Conservation (phyloP, 1,284 basidiomycete genomes). For the Pseudozyma pruni region DNA sequence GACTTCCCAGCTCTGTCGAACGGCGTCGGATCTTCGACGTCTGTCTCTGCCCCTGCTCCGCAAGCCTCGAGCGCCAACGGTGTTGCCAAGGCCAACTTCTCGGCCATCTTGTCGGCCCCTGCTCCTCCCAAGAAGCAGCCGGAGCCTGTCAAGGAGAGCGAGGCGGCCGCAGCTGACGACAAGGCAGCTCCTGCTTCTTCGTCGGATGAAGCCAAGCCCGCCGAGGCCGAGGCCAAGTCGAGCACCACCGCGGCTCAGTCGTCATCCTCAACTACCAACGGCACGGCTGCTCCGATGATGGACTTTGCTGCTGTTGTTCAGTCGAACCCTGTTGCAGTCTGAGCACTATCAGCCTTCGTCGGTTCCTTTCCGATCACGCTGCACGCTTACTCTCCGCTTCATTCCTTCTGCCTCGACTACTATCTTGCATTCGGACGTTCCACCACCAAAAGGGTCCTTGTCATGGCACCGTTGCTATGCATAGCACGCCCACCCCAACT, state of each 20-base stretch:
- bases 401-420: not conserved
- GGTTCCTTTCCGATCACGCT: not conserved
- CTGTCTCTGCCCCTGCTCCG: conserved; percentile 9
- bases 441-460: conserved; percentile 9
- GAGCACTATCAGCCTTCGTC: conserved; percentile 10
- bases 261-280: conserved; percentile 4
- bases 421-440: not conserved
- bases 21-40: conserved; percentile 16
- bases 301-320: conserved; percentile 60
- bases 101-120: conserved; percentile 66
- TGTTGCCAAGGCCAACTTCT: conserved; percentile 64
- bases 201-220: conserved; percentile 10
- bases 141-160: conserved; percentile 44
- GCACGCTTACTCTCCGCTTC: no score
- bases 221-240: conserved; percentile 23
- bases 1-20: conserved; percentile 80
- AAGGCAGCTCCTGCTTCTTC: conserved; percentile 10
- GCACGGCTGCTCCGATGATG: conserved; percentile 26
- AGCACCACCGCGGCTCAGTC: conserved; percentile 6
- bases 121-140: conserved; percentile 57
- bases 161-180: conserved; percentile 25
- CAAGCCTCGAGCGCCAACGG: conserved; percentile 56
- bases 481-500: not conserved
- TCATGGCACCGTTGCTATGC: not conserved
- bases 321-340: conserved; percentile 51